Percentiles rank a stretch among this genome's conserved stretches.
Conservation (phyloP, 176 grass and related monocot species). For the Bonia amplexicaulis region DNA sequence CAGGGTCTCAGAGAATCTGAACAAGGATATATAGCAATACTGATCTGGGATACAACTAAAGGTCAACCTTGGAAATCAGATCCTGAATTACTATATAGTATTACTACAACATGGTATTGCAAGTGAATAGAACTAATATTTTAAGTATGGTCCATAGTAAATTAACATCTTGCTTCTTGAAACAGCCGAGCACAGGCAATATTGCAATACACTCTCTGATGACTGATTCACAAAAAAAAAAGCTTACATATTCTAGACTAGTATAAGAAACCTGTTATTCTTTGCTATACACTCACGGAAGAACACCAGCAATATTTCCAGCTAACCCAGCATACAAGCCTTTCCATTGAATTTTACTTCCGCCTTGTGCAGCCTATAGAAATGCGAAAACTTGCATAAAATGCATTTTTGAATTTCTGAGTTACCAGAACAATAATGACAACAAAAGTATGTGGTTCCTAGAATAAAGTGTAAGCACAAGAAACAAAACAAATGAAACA, state of each 20-base stretch:
- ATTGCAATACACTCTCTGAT: background rate
- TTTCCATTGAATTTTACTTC: conserved; percentile 30
- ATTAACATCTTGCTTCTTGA: background rate
- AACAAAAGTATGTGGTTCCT: background rate
- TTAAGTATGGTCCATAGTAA: background rate
- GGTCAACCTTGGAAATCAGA: background rate
- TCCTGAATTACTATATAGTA: background rate
- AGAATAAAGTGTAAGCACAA: background rate
- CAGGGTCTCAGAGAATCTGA: background rate
- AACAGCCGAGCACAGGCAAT: background rate
- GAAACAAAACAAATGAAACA: background rate
- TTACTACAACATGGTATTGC: background rate
- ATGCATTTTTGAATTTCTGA: background rate
- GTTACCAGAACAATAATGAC: background rate
- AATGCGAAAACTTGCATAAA: background rate
- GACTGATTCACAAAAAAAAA: background rate
- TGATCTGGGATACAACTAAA: background rate
- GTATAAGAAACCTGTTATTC: background rate
- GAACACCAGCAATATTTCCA: conserved; percentile 33
- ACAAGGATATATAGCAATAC: background rate
- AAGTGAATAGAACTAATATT: background rate
- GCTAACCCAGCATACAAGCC: conserved; percentile 32
- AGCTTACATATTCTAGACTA: background rate
- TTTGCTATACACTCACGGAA: conserved; percentile 16
- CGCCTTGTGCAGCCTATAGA: conserved; percentile 13